A percentile compares a stretch with the other conserved stretches of the same genome.
These are phyloP conservation scores for Wallacemonas sp. DNA, from an alignment of 208 protist species.

Conservation along the genomic window DNA sequence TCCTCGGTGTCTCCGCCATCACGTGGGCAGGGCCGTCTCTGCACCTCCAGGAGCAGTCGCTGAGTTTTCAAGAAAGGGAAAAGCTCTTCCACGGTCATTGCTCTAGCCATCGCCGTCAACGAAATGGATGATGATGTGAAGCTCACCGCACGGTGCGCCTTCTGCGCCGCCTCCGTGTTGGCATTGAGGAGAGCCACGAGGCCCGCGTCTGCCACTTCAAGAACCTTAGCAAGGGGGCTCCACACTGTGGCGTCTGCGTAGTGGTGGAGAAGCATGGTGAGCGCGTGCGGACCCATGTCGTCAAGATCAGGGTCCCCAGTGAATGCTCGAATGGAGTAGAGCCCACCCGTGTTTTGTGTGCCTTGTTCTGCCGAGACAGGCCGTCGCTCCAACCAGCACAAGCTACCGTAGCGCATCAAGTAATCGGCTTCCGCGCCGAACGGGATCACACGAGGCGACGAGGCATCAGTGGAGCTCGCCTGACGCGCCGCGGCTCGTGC, in stretches of 20 bases:
- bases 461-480: background rate
- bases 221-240: background rate
- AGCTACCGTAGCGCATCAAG: background rate
- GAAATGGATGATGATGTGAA: background rate
- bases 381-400: conserved; percentile 10
- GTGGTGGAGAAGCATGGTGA: conserved; percentile 11
- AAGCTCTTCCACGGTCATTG: background rate
- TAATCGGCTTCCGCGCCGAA: conserved; percentile 4
- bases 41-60: conserved; percentile 20
- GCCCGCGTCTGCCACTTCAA: background rate
- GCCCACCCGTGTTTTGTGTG: background rate
- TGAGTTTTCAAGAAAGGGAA: conserved; percentile 16
- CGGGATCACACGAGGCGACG: background rate
- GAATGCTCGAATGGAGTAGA: conserved; percentile 9
- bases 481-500: background rate
- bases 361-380: background rate
- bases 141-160: background rate
- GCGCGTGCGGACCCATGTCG: background rate
- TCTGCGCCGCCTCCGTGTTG: too few relatives aligned
- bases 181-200: background rate
- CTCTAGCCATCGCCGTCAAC: background rate
- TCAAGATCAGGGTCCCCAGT: background rate
- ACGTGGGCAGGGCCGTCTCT: background rate
- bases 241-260: conserved; percentile 6
- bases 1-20: background rate